Percentiles rank a stretch among this genome's conserved stretches.
Evolutionary conservation across 352 stramenopile species (phyloP).

Genomic region (Halophytophthora batemanensis): DNA sequence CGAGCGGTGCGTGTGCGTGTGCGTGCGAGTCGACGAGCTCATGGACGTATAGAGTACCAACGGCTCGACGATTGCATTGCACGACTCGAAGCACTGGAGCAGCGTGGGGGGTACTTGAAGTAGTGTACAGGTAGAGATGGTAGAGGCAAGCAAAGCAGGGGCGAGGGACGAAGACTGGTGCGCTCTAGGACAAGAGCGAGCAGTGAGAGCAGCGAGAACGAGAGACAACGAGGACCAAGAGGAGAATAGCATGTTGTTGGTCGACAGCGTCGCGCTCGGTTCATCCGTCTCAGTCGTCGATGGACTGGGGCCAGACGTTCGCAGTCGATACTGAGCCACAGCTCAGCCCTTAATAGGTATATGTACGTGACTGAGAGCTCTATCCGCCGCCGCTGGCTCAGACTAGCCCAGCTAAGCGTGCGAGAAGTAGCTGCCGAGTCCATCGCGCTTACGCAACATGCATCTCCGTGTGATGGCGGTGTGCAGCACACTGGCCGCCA

Average conservation of each 20-base stretch:
- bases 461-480: constrained; percentile 69
- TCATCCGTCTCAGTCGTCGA: too few relatives aligned
- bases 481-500: constrained; percentile 63
- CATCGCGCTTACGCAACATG: constrained; percentile 52
- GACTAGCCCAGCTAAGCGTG: constrained; percentile 11
- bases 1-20: neutral
- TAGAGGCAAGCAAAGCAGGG: constrained; percentile 3
- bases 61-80: neutral
- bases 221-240: neutral
- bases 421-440: constrained; percentile 32
- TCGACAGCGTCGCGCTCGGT: neutral
- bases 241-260: neutral
- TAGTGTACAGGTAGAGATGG: constrained; percentile 12
- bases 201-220: constrained; percentile 1
- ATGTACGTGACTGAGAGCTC: too few relatives aligned
- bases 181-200: constrained; percentile 8
- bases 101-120: too few relatives aligned
- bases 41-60: constrained; percentile 2
- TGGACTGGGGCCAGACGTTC: too few relatives aligned
- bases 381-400: too few relatives aligned
- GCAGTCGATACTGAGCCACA: too few relatives aligned
- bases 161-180: too few relatives aligned
- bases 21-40: neutral
- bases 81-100: too few relatives aligned
- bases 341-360: too few relatives aligned